These are phyloP conservation scores for Thuidium tamariscinum DNA, from an alignment of 225 moss, liverwort and hornwort genomes.

Conservation along the genomic window DNA sequence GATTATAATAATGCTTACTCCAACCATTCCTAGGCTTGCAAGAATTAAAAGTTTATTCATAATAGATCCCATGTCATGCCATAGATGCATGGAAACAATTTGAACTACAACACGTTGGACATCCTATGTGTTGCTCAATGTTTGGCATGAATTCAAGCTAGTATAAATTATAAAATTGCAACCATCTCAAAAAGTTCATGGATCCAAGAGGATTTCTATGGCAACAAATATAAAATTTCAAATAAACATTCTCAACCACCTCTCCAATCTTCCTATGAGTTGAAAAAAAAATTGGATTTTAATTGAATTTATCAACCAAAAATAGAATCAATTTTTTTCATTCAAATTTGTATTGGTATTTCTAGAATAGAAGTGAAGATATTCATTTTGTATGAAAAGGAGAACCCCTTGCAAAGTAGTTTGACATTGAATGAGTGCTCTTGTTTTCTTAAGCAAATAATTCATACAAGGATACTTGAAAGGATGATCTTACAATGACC, in stretches of 20 bases:
- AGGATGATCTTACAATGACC: accelerated
- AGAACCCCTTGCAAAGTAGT: accelerated
- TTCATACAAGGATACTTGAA: accelerated
- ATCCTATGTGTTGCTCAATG: accelerated
- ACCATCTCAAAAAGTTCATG: neutral
- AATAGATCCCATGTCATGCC: neutral
- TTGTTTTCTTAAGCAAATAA: neutral
- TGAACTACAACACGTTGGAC: accelerated
- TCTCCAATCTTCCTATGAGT: neutral
- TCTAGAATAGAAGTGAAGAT: accelerated
- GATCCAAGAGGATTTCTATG: accelerated
- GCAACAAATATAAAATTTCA: neutral
- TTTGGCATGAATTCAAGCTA: accelerated
- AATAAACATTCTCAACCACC: neutral
- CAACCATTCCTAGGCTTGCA: too few relatives aligned
- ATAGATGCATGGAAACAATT: neutral
- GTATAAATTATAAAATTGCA: neutral
- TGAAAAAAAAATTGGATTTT: too few relatives aligned
- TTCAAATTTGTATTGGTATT: too few relatives aligned
- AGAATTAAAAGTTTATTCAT: neutral
- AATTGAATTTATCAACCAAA: too few relatives aligned
- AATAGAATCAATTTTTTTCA: too few relatives aligned
- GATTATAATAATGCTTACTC: too few relatives aligned
- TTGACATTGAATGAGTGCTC: neutral
- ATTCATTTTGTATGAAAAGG: neutral